Percentiles rank a stretch among this genome's conserved stretches.
These are phyloP conservation scores for Cnidoscolus chayamansa DNA, from an alignment of 441 rosid species.

Conservation along the genomic window DNA sequence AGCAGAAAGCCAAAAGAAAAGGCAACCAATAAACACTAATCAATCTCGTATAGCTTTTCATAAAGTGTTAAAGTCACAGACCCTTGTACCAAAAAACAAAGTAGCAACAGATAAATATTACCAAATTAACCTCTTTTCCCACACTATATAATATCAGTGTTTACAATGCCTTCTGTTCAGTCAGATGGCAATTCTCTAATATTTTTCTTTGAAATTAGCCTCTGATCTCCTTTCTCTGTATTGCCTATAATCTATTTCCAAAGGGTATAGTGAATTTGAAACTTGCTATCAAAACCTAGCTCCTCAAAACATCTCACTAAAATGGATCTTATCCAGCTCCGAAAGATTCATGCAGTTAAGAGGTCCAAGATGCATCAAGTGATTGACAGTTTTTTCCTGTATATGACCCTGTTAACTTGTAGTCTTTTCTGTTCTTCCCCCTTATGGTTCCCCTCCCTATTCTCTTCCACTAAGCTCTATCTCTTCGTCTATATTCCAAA, in stretches of 20 bases:
- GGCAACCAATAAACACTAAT: no score
- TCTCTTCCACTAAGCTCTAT: conserved; percentile 24
- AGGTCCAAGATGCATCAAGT: conserved; percentile 36
- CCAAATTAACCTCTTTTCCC: conserved; percentile 29
- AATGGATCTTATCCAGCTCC: conserved; percentile 34
- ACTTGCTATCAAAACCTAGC: background rate
- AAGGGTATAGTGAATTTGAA: conserved; percentile 13
- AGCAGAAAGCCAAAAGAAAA: conserved; percentile 16
- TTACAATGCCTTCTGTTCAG: conserved; percentile 17
- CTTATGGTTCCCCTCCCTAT: conserved; percentile 34
- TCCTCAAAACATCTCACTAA: background rate
- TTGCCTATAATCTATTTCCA: conserved; percentile 7
- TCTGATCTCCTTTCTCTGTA: conserved; percentile 17
- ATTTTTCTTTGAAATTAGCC: conserved; percentile 16
- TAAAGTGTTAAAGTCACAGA: conserved; percentile 19
- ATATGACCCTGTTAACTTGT: conserved; percentile 28
- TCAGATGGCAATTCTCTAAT: conserved; percentile 29
- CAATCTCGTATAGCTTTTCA: conserved; percentile 26
- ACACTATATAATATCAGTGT: conserved; percentile 30
- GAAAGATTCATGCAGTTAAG: conserved; percentile 34
- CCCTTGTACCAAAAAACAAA: no score
- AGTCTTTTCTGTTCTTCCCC: conserved; percentile 29
- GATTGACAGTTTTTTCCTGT: conserved; percentile 29
- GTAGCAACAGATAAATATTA: conserved; percentile 20
- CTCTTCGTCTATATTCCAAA: conserved; percentile 29